These are phyloP conservation scores for Serendipita sp. DNA, from an alignment of 768 basidiomycete genomes.

Conservation along the genomic window DNA sequence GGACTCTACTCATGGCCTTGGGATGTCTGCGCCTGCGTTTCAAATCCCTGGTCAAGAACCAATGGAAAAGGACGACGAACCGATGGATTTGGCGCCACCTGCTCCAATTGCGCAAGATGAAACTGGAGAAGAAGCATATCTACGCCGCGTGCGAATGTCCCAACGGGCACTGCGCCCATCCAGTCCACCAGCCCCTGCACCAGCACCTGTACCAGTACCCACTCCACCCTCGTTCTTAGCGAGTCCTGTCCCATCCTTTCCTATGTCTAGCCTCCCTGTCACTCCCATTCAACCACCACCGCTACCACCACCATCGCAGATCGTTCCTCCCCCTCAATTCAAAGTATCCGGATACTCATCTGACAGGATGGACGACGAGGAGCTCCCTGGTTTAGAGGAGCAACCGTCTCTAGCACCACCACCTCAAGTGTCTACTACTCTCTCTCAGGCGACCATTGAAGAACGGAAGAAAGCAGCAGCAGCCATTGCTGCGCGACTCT, in stretches of 20 bases:
- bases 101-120: slow-evolving; percentile 17
- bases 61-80: not conserved
- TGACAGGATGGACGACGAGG: not conserved
- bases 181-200: slow-evolving; percentile 9
- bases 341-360: slow-evolving; percentile 14
- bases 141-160: slow-evolving; percentile 43
- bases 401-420: slow-evolving; percentile 30
- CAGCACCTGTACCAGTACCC: slow-evolving; percentile 17
- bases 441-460: slow-evolving; percentile 44
- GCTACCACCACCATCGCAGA: slow-evolving; percentile 25
- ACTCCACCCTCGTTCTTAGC: slow-evolving; percentile 11
- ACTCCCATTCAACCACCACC: slow-evolving; percentile 26
- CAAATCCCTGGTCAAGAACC: slow-evolving; percentile 5
- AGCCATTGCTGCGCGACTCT: slow-evolving; percentile 54
- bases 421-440: slow-evolving; percentile 20
- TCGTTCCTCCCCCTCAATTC: slow-evolving; percentile 46
- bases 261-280: slow-evolving; percentile 9
- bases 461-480: slow-evolving; percentile 48
- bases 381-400: not conserved
- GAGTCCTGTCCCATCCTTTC: not conserved
- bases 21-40: slow-evolving; percentile 23
- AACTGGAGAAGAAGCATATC: slow-evolving; percentile 54
- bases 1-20: slow-evolving; percentile 23
- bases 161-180: slow-evolving; percentile 16
- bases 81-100: not conserved